phyloP scores from a whole-genome alignment of 768 basidiomycete genomes.

The Cyclocybe aegerita region DNA sequence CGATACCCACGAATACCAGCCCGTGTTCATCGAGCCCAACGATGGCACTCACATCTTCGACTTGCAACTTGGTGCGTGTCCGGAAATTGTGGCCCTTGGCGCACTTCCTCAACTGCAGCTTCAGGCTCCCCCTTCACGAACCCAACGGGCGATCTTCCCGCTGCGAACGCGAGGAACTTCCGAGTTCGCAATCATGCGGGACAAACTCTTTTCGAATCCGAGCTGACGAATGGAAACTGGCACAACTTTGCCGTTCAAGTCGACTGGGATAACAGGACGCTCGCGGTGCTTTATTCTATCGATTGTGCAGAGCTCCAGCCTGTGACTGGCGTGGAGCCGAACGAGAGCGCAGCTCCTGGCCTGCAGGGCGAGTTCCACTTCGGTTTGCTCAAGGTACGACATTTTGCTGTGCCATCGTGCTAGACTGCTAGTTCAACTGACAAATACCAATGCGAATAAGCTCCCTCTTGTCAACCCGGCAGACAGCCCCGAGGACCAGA shows the following conservation, averaged over 20 bases:
- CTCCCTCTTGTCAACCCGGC: conserved; percentile 50
- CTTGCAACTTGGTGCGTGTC: conserved; percentile 49
- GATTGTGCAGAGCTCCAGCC: conserved; percentile 35
- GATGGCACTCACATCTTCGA: conserved; percentile 63
- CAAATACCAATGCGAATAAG: conserved; percentile 25
- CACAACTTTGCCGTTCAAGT: conserved; percentile 62
- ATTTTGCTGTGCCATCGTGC: neutral
- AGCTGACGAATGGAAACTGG: conserved; percentile 45
- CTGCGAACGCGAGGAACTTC: conserved; percentile 43
- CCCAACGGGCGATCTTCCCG: conserved; percentile 44
- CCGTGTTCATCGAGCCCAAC: conserved; percentile 60
- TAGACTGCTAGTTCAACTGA: neutral
- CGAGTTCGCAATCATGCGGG: conserved; percentile 57
- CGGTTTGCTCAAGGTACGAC: conserved; percentile 53
- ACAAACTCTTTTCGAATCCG: conserved; percentile 47
- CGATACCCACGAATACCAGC: conserved; percentile 59
- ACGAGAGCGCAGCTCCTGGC: conserved; percentile 38
- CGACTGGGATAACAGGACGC: conserved; percentile 51
- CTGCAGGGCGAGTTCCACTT: conserved; percentile 61
- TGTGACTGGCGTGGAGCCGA: conserved; percentile 43
- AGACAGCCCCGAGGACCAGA: conserved; percentile 45
- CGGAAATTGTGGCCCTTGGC: neutral
- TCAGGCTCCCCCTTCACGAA: conserved; percentile 58
- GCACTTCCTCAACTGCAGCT: neutral
- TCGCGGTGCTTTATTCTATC: conserved; percentile 51